A percentile compares a stretch with the other conserved stretches of the same genome.
phyloP scores from a whole-genome alignment of 495 filamentous ascomycete species.

The Lentithecium fluviatile region DNA sequence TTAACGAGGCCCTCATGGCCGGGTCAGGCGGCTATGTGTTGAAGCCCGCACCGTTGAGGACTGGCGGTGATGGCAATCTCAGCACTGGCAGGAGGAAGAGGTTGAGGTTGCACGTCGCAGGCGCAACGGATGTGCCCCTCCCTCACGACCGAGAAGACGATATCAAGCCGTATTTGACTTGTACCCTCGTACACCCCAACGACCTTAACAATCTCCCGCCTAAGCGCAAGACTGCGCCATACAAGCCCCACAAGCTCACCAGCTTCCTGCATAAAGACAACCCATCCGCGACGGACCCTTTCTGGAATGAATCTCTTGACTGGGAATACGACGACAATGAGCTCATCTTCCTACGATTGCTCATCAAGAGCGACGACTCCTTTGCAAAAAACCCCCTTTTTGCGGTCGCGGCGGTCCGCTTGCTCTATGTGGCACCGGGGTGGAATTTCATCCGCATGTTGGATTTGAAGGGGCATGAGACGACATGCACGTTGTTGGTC shows the following conservation, averaged over 20 bases:
- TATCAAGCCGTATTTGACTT: conserved; percentile 55
- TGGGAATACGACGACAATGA: conserved; percentile 58
- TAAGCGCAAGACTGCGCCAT: conserved; percentile 54
- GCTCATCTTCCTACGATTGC: conserved; percentile 52
- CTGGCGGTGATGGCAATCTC: conserved; percentile 47
- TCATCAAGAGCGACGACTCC: conserved; percentile 56
- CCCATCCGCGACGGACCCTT: conserved; percentile 47
- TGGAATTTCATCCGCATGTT: conserved; percentile 56
- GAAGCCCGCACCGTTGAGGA: conserved; percentile 52
- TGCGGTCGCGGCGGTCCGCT: conserved; percentile 49
- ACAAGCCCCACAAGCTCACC: conserved; percentile 48
- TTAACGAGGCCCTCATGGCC: conserved; percentile 58
- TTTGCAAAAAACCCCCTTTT: conserved; percentile 52
- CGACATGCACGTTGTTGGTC: conserved; percentile 52
- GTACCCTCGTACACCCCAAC: conserved; percentile 49
- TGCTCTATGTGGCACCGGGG: conserved; percentile 50
- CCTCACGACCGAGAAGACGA: conserved; percentile 42
- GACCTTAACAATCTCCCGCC: conserved; percentile 42
- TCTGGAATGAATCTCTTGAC: conserved; percentile 55
- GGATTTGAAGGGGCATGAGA: conserved; percentile 54
- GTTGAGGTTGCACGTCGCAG: conserved; percentile 49
- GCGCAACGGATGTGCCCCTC: conserved; percentile 52
- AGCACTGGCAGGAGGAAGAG: conserved; percentile 39
- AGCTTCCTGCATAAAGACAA: conserved; percentile 47
- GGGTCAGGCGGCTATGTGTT: conserved; percentile 55